A percentile compares a stretch with the other conserved stretches of the same genome.
phyloP scores from a whole-genome alignment of 2,329 filamentous ascomycete genomes.

The Mycosphaerelloides madeirae region DNA sequence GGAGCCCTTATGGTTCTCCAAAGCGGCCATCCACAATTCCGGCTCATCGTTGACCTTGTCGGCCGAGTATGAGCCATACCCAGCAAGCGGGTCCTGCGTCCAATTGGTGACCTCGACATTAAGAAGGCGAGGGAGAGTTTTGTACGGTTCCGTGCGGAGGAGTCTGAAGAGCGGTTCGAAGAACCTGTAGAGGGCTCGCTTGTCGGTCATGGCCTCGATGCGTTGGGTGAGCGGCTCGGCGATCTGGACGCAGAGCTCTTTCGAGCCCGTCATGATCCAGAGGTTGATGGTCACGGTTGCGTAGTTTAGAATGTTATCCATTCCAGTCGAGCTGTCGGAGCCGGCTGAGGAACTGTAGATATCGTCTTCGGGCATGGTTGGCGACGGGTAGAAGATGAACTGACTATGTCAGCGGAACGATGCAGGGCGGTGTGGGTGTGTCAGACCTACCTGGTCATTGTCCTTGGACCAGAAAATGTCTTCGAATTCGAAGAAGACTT shows the following conservation, averaged over 20 bases:
- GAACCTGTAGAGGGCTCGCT: conserved; percentile 37
- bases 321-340: conserved; percentile 28
- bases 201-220: conserved; percentile 40
- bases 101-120: conserved; percentile 43
- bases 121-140: conserved; percentile 37
- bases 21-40: conserved; percentile 33
- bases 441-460: conserved; percentile 34
- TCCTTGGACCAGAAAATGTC: conserved; percentile 45
- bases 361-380: conserved; percentile 25
- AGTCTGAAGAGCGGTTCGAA: conserved; percentile 44
- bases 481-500: conserved; percentile 42
- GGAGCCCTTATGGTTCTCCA: conserved; percentile 35
- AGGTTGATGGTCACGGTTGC: conserved; percentile 42
- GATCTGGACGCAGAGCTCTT: conserved; percentile 42
- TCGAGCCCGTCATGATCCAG: conserved; percentile 42
- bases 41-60: conserved; percentile 44
- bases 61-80: conserved; percentile 42
- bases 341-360: conserved; percentile 22
- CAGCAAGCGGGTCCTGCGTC: conserved; percentile 42
- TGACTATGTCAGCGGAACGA: no score
- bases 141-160: conserved; percentile 42
- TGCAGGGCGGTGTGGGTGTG: no score
- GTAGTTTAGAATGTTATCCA: conserved; percentile 39
- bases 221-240: conserved; percentile 43
- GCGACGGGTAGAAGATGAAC: conserved; percentile 43